Evolutionary conservation across 2,329 filamentous ascomycete genomes (phyloP), one percentile per base, ranked within the genome.

Genomic region (Calonectria pseudoreteaudii): DNA sequence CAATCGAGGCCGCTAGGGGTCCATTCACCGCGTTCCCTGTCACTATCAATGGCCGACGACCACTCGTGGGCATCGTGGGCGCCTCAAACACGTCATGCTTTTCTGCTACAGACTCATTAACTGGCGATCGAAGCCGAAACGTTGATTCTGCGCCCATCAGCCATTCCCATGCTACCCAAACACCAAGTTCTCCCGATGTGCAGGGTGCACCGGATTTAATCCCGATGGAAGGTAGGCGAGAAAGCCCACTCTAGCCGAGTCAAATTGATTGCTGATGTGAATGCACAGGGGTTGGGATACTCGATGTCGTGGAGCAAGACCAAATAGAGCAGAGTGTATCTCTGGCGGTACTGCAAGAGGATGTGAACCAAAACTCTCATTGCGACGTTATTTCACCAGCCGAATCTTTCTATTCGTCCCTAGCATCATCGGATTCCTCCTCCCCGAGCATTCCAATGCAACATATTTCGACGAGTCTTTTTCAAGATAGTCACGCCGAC

Each of bases 1-100:
- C 41, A 28, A 10, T 60, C 7, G 26, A 41, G 9, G 49, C 34
- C 2, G 62, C n/a, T 7, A 50, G 68, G 44, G 71, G 71, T 5
- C 71, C 71, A 16, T 73, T 73, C 47, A 66, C 67, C 11, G 34
- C 47, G 7, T 73, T 73, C 34, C 53, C 71, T 13, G 31, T 28
- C n/a, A 64, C 41, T 10, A 69, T 69, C 3, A 30, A 50, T 36
- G 53, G 41, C 16, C 56, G 14, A 23, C 30, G 11, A 4, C 41
- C 47, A 38, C 23, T 2, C 4, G 14, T 26, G 14, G 30, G 44
- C 13, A n/a, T 3, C 3, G 7, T 23, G 18, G 16, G 44, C 3
- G 10, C 26, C 13, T 23, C 28, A 16, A 38, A 28, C 16, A 50
- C 23, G 18, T 50, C 41, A 2, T 69, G 67, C 10, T 64, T 69